phyloP scores from a whole-genome alignment of 73 alveolate species.

The Paramecium sonneborni region DNA sequence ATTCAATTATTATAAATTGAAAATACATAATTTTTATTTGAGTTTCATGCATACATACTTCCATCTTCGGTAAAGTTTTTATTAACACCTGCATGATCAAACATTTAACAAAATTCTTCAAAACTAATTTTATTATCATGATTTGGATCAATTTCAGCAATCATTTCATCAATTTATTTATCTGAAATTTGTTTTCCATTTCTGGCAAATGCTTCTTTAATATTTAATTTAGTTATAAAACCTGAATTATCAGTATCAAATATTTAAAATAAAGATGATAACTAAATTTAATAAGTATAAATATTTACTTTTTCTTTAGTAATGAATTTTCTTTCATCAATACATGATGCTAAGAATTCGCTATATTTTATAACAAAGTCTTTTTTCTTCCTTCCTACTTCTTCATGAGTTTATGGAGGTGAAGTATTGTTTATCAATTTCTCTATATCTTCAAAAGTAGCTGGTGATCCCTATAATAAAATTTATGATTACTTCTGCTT shows the following conservation, averaged over 20 bases:
- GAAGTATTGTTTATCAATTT: conserved; percentile 71
- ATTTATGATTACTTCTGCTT: conserved; percentile 57
- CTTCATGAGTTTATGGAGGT: background rate
- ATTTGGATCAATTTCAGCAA: conserved; percentile 67
- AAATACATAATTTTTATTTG: background rate
- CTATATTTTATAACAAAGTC: conserved; percentile 67
- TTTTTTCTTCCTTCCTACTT: conserved; percentile 16
- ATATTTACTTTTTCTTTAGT: conserved; percentile 66
- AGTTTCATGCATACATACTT: background rate
- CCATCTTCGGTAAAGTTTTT: conserved; percentile 72
- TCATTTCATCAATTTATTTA: conserved; percentile 63
- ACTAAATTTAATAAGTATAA: background rate
- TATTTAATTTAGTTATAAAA: conserved; percentile 58
- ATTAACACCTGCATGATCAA: conserved; percentile 54
- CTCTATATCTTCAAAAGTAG: conserved; percentile 83
- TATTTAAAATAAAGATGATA: conserved; percentile 68
- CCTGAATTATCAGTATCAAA: conserved; percentile 65
- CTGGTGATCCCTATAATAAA: conserved; percentile 20
- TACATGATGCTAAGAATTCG: conserved; percentile 78
- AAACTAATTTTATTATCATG: conserved; percentile 68
- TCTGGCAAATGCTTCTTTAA: conserved; percentile 68
- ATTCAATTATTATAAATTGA: background rate
- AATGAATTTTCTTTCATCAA: conserved; percentile 73
- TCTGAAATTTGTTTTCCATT: conserved; percentile 59
- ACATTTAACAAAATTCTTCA: conserved; percentile 62